Conservation (phyloP, 2,329 filamentous ascomycete species). For the Penicillium sp. region DNA sequence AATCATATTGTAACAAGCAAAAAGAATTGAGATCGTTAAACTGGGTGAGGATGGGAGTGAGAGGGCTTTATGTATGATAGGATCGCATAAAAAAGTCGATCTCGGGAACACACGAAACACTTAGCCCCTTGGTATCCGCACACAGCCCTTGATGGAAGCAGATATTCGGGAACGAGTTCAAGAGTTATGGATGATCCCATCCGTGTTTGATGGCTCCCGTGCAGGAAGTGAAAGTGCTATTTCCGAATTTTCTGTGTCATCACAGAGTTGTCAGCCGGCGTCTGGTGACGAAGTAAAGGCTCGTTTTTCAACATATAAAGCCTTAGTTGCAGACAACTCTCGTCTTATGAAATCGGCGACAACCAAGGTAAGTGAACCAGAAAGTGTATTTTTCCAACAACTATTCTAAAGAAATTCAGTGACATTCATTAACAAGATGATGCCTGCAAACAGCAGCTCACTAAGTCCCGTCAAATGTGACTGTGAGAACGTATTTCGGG, state of each 20-base stretch:
- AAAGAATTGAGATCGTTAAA: too few species aligned
- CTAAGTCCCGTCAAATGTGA: not conserved
- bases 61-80: too few species aligned
- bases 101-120: too few species aligned
- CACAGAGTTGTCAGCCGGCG: not conserved
- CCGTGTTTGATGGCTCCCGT: not conserved
- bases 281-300: not conserved
- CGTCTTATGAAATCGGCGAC: constrained; percentile 7
- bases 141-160: not conserved
- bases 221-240: not conserved
- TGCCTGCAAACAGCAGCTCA: not conserved
- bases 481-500: not conserved
- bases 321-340: constrained; percentile 4
- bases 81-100: too few species aligned
- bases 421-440: not conserved
- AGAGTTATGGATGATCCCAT: not conserved
- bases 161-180: not conserved
- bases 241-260: not conserved
- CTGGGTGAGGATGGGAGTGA: too few species aligned
- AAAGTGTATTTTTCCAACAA: not conserved
- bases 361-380: not conserved
- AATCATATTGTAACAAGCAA: too few species aligned
- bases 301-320: constrained; percentile 1
- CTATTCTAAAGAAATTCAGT: not conserved
- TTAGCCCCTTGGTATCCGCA: too few species aligned